phyloP scores from a whole-genome alignment of 2,329 filamentous ascomycete species.

The Stemphylium lycopersici region DNA sequence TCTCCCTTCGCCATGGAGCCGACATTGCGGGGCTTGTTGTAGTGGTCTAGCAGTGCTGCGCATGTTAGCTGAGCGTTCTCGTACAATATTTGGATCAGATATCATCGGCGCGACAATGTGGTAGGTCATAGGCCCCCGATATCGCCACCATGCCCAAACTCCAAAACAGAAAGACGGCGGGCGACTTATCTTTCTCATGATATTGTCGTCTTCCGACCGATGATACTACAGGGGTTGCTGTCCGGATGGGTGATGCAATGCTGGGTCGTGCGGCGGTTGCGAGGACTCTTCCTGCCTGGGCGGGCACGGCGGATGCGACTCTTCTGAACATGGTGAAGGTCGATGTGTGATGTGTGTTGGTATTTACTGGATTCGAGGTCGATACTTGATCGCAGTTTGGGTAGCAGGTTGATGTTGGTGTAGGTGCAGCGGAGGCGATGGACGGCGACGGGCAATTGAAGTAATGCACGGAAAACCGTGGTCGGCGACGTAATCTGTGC shows the following conservation, averaged over 20 bases:
- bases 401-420: conserved; percentile 22
- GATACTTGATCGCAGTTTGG: conserved; percentile 1
- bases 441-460: conserved; percentile 30
- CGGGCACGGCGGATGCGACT: conserved; percentile 60
- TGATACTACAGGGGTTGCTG: conserved; percentile 51
- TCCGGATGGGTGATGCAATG: conserved; percentile 54
- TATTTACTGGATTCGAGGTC: background rate
- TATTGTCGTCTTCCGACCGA: conserved; percentile 58
- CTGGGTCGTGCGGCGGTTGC: conserved; percentile 57
- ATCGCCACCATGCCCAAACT: conserved; percentile 21
- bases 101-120: conserved; percentile 7
- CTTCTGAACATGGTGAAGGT: conserved; percentile 62
- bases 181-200: conserved; percentile 69
- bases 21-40: conserved; percentile 79
- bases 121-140: conserved; percentile 7
- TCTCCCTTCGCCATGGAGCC: conserved; percentile 81
- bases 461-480: conserved; percentile 23
- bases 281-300: conserved; percentile 58
- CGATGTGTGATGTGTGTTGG: conserved; percentile 21
- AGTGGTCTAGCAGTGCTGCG: conserved; percentile 74
- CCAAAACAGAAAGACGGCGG: conserved; percentile 1
- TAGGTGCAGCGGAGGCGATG: conserved; percentile 30
- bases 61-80: conserved; percentile 48
- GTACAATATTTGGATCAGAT: background rate
- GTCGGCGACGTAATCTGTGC: conserved; percentile 34